phyloP scores from a whole-genome alignment of 2,329 filamentous ascomycete species.

The Apiospora kogelbergensis region DNA sequence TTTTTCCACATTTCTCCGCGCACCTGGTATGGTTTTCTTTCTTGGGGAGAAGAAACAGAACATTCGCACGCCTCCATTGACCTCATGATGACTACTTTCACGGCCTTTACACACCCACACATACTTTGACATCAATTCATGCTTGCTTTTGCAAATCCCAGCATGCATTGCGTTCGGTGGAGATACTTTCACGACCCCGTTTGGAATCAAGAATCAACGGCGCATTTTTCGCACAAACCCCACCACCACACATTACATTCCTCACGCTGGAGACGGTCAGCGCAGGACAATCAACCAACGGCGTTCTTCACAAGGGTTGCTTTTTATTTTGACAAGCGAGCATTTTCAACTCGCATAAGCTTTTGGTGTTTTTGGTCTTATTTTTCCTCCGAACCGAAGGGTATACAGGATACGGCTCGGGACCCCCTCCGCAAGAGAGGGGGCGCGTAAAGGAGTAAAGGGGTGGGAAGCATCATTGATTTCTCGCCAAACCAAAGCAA shows the following conservation, averaged over 20 bases:
- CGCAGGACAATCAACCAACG: neutral
- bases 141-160: too few relatives aligned
- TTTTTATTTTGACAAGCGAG: neutral
- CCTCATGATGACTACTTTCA: neutral
- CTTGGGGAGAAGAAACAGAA: neutral
- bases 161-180: neutral
- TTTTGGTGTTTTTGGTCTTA: neutral
- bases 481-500: too few relatives aligned
- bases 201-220: neutral
- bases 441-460: neutral
- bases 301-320: neutral
- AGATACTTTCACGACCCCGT: neutral
- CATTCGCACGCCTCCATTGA: neutral
- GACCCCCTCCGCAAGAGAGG: neutral
- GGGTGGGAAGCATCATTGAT: too few relatives aligned
- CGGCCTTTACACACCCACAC: neutral
- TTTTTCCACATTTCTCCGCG: neutral
- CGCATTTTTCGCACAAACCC: neutral
- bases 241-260: neutral
- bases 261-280: constrained; percentile 1
- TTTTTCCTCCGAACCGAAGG: too few relatives aligned
- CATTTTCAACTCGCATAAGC: neutral
- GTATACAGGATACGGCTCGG: neutral
- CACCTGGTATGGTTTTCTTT: neutral
- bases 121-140: neutral